Evolutionary conservation across 2,329 filamentous ascomycete genomes (phyloP), one percentile per base, ranked within the genome.

Genomic region (Neophaeococcomyces aloes): DNA sequence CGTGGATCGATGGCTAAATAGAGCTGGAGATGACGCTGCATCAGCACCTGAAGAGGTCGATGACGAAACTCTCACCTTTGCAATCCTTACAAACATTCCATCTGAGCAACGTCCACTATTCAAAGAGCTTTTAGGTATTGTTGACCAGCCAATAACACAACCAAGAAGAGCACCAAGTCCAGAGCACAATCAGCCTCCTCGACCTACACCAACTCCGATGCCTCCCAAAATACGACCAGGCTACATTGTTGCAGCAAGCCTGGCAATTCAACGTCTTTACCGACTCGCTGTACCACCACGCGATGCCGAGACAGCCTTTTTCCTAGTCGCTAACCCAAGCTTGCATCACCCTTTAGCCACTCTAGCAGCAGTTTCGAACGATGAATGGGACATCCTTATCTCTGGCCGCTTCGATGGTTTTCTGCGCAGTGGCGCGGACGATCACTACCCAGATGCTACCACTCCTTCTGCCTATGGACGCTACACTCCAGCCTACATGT

Each of bases 361-460:
- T 0, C 73, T 95, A 38, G 81, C 84, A 29, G 86, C 88, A 41
- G 91, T 96, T 54, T 91, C 83, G 58, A 76, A 80, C 36, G 83
- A 85, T n/a, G 89, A 96, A 63, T 96, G 89, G 89, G 89, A 95
- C 50, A 94, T 96, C 44, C 72, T 96, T 10, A 86, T 83, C 3
- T 95, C 89, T 0, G 89, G 89, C 21, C 83, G 89, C 21, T 96
- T 96, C 56, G 88, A 95, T 58, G 89, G 89, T 3, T 96, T 96
- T 65, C 72, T 95, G 15, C 94, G 89, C 78, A 94, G 86, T 34
- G 89, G 89, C 17, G 86, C 86, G 5, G 88, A 95, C 51, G 69
- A 74, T 57, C 7, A 56, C 65, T 21, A 25, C 4, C 49, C 54
- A 34, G 23, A n/a, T 38, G 17, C 42, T 43, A 7, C 46, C n/a